Conservation (phyloP, 202 grass and related monocot genomes). For the Panicum hallii region DNA sequence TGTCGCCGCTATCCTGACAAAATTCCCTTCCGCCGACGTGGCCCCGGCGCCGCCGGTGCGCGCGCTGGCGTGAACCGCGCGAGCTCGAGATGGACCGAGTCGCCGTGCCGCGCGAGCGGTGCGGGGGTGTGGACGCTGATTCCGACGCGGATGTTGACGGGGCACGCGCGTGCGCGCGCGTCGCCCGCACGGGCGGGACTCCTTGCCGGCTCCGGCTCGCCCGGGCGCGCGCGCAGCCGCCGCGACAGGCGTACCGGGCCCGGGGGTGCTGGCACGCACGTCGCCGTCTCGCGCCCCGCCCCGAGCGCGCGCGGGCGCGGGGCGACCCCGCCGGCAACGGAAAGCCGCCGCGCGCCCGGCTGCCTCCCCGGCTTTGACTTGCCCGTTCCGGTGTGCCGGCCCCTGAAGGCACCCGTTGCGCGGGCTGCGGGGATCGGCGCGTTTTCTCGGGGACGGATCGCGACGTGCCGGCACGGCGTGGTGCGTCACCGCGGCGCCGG, state of each 20-base stretch:
- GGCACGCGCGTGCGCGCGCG: not conserved
- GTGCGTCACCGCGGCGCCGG: not conserved
- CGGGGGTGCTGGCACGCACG: not conserved
- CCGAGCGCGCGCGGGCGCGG: not conserved
- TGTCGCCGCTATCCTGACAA: not conserved
- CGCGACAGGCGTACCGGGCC: slow-evolving; percentile 10
- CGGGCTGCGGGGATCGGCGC: not conserved
- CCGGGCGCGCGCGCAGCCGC: not conserved
- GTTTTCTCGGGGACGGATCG: not conserved
- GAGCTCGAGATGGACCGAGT: not conserved
- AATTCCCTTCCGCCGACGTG: not conserved
- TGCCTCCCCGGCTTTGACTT: slow-evolving; percentile 26
- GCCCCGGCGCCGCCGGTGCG: not conserved
- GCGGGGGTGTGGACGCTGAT: not conserved
- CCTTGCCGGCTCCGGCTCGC: not conserved
- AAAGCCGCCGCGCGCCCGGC: slow-evolving; percentile 7
- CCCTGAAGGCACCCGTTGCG: not conserved
- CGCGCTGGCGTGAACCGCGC: not conserved
- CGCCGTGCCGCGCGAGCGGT: not conserved
- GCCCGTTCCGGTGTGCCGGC: slow-evolving; percentile 21
- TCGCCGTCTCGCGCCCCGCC: not conserved
- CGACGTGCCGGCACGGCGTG: not conserved
- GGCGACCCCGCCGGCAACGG: slow-evolving; percentile 9
- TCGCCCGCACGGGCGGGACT: not conserved
- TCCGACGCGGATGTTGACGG: not conserved